phyloP scores from a whole-genome alignment of 179 eudicot genomes.

The Spinacia oleracea region DNA sequence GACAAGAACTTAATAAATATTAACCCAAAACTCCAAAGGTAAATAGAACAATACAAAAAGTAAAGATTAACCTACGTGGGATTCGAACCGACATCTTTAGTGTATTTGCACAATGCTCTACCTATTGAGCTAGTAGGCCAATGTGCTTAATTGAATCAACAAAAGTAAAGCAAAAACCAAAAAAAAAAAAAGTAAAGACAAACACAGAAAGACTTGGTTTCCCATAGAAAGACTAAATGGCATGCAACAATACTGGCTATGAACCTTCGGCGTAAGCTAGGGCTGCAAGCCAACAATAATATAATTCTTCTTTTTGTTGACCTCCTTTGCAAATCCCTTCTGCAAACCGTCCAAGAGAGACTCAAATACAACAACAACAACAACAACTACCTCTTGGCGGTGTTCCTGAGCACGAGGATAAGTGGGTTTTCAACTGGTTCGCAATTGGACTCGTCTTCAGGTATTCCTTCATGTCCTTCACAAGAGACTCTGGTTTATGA shows the following conservation, averaged over 20 bases:
- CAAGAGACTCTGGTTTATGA: conserved; percentile 40
- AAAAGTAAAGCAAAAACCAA: too few relatives aligned
- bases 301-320: conserved; percentile 57
- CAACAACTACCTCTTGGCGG: conserved; percentile 51
- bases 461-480: conserved; percentile 46
- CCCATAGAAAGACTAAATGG: conserved; percentile 52
- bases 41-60: too few relatives aligned
- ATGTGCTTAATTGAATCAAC: too few relatives aligned
- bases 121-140: too few relatives aligned
- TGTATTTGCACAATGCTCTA: too few relatives aligned
- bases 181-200: too few relatives aligned
- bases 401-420: conserved; percentile 54
- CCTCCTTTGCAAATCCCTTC: conserved; percentile 66
- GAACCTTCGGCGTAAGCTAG: conserved; percentile 49
- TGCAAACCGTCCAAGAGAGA: conserved; percentile 54
- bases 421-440: conserved; percentile 45
- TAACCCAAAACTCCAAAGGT: too few relatives aligned
- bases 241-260: conserved; percentile 46
- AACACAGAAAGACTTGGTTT: conserved; percentile 48
- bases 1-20: too few relatives aligned
- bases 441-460: conserved; percentile 49
- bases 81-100: too few relatives aligned
- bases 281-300: conserved; percentile 52
- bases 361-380: conserved; percentile 51
- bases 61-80: too few relatives aligned